These are phyloP conservation scores for Botrytis medusae DNA, from an alignment of 2,329 filamentous ascomycete genomes.

Conservation along the genomic window DNA sequence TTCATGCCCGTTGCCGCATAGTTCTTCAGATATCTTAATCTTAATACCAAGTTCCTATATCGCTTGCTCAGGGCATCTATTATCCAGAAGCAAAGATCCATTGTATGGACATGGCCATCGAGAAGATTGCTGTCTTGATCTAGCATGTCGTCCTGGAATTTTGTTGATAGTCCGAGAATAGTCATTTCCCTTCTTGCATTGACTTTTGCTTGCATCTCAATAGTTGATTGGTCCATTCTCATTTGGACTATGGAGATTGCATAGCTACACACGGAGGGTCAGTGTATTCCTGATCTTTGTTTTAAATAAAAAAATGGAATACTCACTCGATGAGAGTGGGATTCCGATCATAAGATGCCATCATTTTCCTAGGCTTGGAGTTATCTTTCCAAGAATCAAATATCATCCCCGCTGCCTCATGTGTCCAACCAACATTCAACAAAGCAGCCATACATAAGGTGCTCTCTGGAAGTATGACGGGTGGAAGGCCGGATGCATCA, in stretches of 20 bases:
- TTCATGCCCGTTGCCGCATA: background rate
- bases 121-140: background rate
- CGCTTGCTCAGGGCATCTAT: background rate
- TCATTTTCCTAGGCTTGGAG: background rate
- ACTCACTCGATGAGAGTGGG: constrained; percentile 12
- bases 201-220: background rate
- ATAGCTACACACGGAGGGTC: background rate
- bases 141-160: background rate
- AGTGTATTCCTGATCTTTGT: background rate
- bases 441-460: background rate
- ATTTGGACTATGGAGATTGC: background rate
- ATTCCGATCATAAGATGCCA: background rate
- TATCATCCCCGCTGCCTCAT: background rate
- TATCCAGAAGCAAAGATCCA: constrained; percentile 3
- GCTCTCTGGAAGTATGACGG: background rate
- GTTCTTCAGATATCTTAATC: background rate
- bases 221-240: background rate
- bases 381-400: background rate
- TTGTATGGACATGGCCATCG: background rate
- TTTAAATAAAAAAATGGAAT: background rate
- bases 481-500: background rate
- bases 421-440: background rate
- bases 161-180: background rate
- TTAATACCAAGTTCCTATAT: background rate
- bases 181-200: background rate